Conservation (phyloP, 106 monocot species). For the Dendrobium nobile region DNA sequence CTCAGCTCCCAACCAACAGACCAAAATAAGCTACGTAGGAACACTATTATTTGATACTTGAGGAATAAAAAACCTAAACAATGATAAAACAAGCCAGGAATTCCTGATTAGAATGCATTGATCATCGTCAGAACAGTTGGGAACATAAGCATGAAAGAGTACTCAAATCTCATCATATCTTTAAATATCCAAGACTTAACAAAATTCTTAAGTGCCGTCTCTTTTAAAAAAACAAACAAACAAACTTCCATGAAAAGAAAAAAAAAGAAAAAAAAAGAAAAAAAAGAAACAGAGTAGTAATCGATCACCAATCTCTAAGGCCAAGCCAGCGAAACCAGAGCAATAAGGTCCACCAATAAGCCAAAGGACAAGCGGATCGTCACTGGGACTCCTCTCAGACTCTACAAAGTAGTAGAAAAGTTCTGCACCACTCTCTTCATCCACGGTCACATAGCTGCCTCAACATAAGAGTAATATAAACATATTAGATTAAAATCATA, state of each 20-base stretch:
- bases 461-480: neutral
- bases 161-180: too few species aligned
- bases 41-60: too few species aligned
- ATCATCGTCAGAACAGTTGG: too few species aligned
- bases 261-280: neutral
- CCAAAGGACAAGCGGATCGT: conserved; percentile 12
- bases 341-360: conserved; percentile 10
- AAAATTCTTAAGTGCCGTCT: too few species aligned
- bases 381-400: conserved; percentile 9
- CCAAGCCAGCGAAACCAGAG: neutral
- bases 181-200: too few species aligned
- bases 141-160: too few species aligned
- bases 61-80: too few species aligned
- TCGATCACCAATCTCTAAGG: conserved; percentile 2
- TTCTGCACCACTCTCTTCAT: conserved; percentile 1
- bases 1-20: too few species aligned
- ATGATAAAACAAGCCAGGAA: too few species aligned
- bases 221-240: neutral
- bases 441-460: conserved; percentile 3
- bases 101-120: too few species aligned
- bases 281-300: too few species aligned
- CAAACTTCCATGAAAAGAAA: neutral
- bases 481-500: neutral
- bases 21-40: too few species aligned
- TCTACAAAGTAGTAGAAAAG: conserved; percentile 12